Percentiles rank a stretch among this genome's conserved stretches.
phyloP scores from a whole-genome alignment of 1,284 basidiomycete species.

The Xanthoconium separans region DNA sequence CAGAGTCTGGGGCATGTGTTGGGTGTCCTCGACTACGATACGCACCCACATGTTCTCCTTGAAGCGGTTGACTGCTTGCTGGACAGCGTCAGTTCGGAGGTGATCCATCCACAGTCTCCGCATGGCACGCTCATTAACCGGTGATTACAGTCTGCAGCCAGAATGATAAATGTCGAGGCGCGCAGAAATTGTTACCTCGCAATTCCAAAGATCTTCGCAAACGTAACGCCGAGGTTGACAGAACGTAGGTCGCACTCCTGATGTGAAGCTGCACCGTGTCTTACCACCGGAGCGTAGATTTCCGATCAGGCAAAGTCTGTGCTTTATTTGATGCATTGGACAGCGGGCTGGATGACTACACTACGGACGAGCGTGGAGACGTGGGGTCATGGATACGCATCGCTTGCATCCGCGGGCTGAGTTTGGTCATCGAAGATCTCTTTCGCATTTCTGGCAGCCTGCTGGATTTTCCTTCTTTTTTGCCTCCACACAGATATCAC shows the following conservation, averaged over 20 bases:
- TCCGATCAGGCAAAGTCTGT: constrained; percentile 44
- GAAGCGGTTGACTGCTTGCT: constrained; percentile 60
- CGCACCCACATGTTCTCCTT: constrained; percentile 50
- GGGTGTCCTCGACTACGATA: constrained; percentile 67
- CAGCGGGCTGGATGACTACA: constrained; percentile 83
- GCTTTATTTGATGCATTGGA: constrained; percentile 54
- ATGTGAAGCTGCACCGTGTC: constrained; percentile 14
- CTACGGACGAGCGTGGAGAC: constrained; percentile 92
- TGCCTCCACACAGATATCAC: constrained; percentile 60
- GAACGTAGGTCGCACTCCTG: constrained; percentile 41
- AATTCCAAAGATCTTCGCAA: constrained; percentile 56
- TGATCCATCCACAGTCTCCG: constrained; percentile 34
- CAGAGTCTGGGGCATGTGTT: constrained; percentile 80
- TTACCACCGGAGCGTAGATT: constrained; percentile 37
- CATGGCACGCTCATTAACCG: constrained; percentile 23
- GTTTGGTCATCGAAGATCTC: constrained; percentile 47
- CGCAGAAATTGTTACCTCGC: constrained; percentile 72
- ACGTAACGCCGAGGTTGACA: constrained; percentile 43
- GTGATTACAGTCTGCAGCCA: constrained; percentile 41
- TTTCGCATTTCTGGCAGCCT: constrained; percentile 43
- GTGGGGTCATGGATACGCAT: constrained; percentile 96
- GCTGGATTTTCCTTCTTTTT: constrained; percentile 49
- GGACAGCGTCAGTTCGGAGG: constrained; percentile 54
- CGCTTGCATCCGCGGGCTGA: constrained; percentile 66
- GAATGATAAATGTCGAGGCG: constrained; percentile 58